Evolutionary conservation across 805 yeast species (phyloP), one percentile per base, ranked within the genome.

Genomic region (Grigorovia yakushimaensis): DNA sequence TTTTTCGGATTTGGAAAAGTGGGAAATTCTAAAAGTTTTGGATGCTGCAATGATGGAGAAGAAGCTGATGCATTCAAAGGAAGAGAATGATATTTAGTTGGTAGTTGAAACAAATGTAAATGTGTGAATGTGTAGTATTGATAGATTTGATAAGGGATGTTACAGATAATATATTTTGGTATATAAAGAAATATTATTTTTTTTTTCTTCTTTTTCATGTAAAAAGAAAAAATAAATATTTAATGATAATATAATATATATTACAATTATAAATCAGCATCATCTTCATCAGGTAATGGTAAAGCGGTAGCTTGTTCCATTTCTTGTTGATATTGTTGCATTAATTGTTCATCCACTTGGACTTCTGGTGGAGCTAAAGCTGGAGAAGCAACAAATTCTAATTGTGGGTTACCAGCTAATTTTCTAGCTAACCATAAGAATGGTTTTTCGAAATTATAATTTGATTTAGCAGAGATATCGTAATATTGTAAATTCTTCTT

Each of bases 311-410:
- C 99, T 76, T 86, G 94, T 71, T 88, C 97, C 95, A 93, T 91
- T 78, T 93, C 98, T 69, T 88, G 94, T 80, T 93, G 96, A 79
- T 93, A 93, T 77, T 91, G 89, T 76, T 81, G 84, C 97, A 93
- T 88, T 76, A 93, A 81, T 65, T 84, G 93, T 61, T 86, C 87
- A 68, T 93, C 98, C 65, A 93, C 97, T 69, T 82, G 84, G 61
- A 91, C 98, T 80, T 93, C 98, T 67, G 99, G 98, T 64, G 99
- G 98, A 67, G 96, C 97, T 73, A 93, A 82, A 58, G 98, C 99
- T 61, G 98, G 98, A 54, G 98, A 86, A 62, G 95, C 98, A 63
- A 94, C 99, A 66, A 93, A 93, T 77, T 93, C 98, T 66, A 93
- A 82, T 73, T 85, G 88, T 54, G 96, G 91, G 81, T 91, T 88